phyloP scores from a whole-genome alignment of 805 yeast genomes.

The Ogataea salicorniae region DNA sequence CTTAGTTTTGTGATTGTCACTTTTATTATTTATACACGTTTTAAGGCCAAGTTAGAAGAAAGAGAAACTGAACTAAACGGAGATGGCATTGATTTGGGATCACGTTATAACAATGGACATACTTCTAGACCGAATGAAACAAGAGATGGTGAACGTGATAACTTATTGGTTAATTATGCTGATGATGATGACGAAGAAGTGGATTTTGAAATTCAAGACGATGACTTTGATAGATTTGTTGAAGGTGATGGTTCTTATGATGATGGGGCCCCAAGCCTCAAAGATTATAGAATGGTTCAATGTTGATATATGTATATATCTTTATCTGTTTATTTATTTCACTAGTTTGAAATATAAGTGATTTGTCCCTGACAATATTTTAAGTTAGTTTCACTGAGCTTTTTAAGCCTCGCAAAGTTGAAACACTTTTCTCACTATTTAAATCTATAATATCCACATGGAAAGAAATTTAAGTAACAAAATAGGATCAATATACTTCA shows the following conservation, averaged over 20 bases:
- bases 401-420: no score
- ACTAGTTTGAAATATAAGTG: no score
- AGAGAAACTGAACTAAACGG: not conserved
- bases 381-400: no score
- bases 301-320: no score
- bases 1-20: slow-evolving; percentile 55
- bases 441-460: no score
- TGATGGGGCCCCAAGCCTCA: not conserved
- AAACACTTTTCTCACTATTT: no score
- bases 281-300: not conserved
- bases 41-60: slow-evolving; percentile 32
- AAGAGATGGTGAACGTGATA: not conserved
- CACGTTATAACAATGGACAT: not conserved
- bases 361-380: no score
- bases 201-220: not conserved
- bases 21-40: slow-evolving; percentile 57
- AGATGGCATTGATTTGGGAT: not conserved
- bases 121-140: no score
- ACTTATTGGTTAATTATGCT: not conserved
- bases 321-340: no score
- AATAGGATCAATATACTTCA: no score
- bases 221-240: slow-evolving; percentile 1
- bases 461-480: no score
- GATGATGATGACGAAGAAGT: not conserved
- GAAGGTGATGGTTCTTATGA: not conserved